Evolutionary conservation across 192 early-diverging fungal genomes (phyloP), one percentile per base, ranked within the genome.

Genomic region (Entomortierella lignicola): DNA sequence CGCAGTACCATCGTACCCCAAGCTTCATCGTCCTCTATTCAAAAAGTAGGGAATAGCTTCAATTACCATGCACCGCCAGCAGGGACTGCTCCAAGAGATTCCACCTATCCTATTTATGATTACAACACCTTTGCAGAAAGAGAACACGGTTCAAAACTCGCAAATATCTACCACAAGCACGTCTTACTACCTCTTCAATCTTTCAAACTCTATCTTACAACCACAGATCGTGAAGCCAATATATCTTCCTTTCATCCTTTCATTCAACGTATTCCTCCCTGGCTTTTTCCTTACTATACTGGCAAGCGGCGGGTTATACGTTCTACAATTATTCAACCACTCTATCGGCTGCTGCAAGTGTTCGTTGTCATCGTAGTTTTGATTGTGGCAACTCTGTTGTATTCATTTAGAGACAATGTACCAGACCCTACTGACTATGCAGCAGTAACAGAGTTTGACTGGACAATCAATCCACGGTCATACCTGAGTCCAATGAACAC

Each of bases 381-480:
- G 60, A 69, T 77, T 18, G 74, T 50, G 2, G 15, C 66, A 10
- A 77, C 74, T 2, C 21, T 77, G 0, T 10, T 77, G 48, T 77
- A 69, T 50, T 77, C 74, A 15, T 58, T 69, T 23, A 53, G 74
- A 17, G 6, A 69, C 13, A 63, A 60, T 0, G 34, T 69, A 41
- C 85, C 83, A 0, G 62, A 72, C 20, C 27, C 60, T 18, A 47
- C 59, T 21, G 72, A 82, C 51, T 86, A 84, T 69, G 63, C 54
- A 10, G 52, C 72, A 0, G 7, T 85, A 12, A 47, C 21, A 8
- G 58, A 71, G 12, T 88, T 88, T 73, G 60, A 83, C 55, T 88
- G 87, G 87, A 77, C 66, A 21, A 68, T 86, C 17, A 73, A 86
- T 67, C 87, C 87, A 11, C 20, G 58, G n/a, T 66, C 64, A 21